Evolutionary conservation across 2,329 filamentous ascomycete species (phyloP).

Genomic region (Hypomyces perniciosus): DNA sequence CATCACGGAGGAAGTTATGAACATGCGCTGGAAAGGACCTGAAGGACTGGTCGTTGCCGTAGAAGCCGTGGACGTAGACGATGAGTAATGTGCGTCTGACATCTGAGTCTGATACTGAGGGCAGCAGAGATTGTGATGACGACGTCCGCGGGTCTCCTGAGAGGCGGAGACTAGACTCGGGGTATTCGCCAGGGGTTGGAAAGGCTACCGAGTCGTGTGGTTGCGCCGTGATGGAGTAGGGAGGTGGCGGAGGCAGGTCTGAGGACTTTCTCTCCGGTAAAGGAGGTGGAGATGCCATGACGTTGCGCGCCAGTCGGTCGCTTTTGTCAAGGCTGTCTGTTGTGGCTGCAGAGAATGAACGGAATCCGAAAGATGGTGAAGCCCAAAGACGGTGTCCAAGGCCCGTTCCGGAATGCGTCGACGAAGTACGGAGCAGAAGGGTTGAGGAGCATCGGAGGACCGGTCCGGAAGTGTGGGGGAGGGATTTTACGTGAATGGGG

Average conservation of each 20-base stretch:
- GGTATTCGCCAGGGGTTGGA: neutral
- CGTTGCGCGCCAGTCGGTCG: neutral
- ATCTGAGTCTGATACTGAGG: constrained; percentile 18
- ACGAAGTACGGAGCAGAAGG: too few species aligned
- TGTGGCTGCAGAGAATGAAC: too few species aligned
- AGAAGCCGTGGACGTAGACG: constrained; percentile 85
- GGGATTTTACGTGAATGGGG: too few species aligned
- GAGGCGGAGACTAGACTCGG: neutral
- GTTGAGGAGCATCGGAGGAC: too few species aligned
- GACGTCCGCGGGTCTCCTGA: constrained; percentile 41
- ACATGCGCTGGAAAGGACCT: constrained; percentile 82
- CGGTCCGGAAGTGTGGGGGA: too few species aligned
- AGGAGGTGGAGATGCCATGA: constrained; percentile 6
- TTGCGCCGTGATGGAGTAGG: constrained; percentile 4
- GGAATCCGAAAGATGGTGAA: too few species aligned
- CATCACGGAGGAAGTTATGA: constrained; percentile 63
- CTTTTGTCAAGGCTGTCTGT: too few species aligned
- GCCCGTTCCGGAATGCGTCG: too few species aligned
- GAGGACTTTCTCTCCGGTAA: neutral
- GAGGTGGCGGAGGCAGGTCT: constrained; percentile 6
- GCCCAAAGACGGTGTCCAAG: too few species aligned
- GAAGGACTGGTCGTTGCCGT: constrained; percentile 84
- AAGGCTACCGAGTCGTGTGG: neutral
- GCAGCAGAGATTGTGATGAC: constrained; percentile 40
- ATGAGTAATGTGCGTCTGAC: constrained; percentile 58